Evolutionary conservation across 2,329 filamentous ascomycete species (phyloP).

Genomic region (Fonsecaea multimorphosa): DNA sequence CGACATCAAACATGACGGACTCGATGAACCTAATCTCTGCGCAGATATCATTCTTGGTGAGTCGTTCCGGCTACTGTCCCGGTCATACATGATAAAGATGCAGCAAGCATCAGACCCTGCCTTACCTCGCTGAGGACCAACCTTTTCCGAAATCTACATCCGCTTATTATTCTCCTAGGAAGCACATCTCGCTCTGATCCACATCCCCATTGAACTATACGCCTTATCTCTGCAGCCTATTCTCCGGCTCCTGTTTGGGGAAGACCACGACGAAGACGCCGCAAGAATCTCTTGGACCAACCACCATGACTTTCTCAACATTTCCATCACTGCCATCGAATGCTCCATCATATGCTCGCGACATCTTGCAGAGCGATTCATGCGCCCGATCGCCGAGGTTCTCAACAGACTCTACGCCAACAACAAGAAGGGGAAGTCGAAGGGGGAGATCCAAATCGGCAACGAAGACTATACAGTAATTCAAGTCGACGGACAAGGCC

Average conservation of each 20-base stretch:
- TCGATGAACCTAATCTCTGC: slow-evolving; percentile 41
- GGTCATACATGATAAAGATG: neutral
- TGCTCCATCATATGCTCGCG: slow-evolving; percentile 89
- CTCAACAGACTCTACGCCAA: slow-evolving; percentile 55
- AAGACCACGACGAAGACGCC: slow-evolving; percentile 50
- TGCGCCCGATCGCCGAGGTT: slow-evolving; percentile 71
- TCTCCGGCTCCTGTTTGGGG: slow-evolving; percentile 79
- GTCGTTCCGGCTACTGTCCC: slow-evolving; percentile 11
- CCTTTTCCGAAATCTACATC: neutral
- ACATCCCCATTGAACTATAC: slow-evolving; percentile 82
- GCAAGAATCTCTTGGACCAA: slow-evolving; percentile 50
- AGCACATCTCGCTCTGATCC: slow-evolving; percentile 83
- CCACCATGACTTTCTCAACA: slow-evolving; percentile 83
- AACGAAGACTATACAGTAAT: slow-evolving; percentile 85
- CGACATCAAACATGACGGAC: slow-evolving; percentile 28
- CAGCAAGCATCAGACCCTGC: neutral
- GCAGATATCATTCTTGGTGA: slow-evolving; percentile 40
- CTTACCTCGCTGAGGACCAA: neutral
- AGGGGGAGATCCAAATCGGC: slow-evolving; percentile 72
- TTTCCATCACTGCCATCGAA: slow-evolving; percentile 89
- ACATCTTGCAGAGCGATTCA: slow-evolving; percentile 74
- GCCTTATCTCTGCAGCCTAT: slow-evolving; percentile 82
- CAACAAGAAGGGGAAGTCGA: slow-evolving; percentile 45
- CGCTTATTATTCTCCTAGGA: slow-evolving; percentile 62
- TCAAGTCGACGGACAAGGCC: slow-evolving; percentile 85